Conservation (phyloP, 2,329 filamentous ascomycete genomes). For the Diaporthe amygdali region DNA sequence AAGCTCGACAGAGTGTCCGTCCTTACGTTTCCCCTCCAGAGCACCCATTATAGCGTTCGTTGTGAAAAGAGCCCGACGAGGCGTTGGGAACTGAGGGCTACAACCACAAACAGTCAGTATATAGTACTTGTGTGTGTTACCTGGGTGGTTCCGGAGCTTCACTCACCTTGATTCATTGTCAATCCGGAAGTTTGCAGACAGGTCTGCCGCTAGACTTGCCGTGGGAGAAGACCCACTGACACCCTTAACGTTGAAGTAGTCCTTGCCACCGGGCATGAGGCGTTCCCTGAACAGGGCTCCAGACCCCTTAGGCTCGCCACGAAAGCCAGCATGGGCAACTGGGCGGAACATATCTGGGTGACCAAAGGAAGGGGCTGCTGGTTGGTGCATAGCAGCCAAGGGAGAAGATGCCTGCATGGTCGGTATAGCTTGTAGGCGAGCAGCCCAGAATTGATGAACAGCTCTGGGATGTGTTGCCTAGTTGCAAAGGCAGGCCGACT, state of each 20-base stretch:
- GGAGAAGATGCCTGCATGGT: slow-evolving; percentile 93
- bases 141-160: not conserved
- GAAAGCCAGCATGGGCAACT: slow-evolving; percentile 51
- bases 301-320: slow-evolving; percentile 63
- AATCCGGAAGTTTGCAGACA: slow-evolving; percentile 96
- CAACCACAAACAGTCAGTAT: slow-evolving; percentile 28
- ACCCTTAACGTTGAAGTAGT: slow-evolving; percentile 84
- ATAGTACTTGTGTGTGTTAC: not conserved
- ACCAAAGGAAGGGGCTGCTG: slow-evolving; percentile 68
- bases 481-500: slow-evolving; percentile 6
- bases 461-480: not conserved
- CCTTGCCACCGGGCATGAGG: slow-evolving; percentile 60
- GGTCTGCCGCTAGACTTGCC: slow-evolving; percentile 86
- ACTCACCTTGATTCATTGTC: slow-evolving; percentile 81
- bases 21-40: slow-evolving; percentile 64
- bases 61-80: slow-evolving; percentile 84
- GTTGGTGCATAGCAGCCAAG: slow-evolving; percentile 89
- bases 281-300: slow-evolving; percentile 82
- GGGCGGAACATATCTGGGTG: slow-evolving; percentile 58
- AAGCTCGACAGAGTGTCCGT: not conserved
- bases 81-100: slow-evolving; percentile 83
- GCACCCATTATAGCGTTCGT: slow-evolving; percentile 69
- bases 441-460: slow-evolving; percentile 14
- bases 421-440: slow-evolving; percentile 22
- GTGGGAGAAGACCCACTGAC: slow-evolving; percentile 88